These are phyloP conservation scores for Gonium pectorale DNA, from an alignment of 139 green algal species.

Conservation along the genomic window DNA sequence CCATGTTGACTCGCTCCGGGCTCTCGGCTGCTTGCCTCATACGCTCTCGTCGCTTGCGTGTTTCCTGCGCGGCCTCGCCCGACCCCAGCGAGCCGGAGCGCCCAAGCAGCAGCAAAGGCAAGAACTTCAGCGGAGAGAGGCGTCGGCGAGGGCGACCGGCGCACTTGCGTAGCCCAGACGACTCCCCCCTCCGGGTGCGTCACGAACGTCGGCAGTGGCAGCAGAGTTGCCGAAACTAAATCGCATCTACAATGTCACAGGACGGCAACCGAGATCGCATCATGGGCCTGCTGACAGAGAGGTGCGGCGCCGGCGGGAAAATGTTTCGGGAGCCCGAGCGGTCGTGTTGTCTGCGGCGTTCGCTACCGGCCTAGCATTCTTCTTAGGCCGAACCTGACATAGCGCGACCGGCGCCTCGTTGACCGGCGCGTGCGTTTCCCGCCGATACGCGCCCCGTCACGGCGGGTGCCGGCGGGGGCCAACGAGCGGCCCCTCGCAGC, in stretches of 20 bases:
- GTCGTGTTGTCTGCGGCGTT: background rate
- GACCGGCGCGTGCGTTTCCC: background rate
- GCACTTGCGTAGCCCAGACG: conserved; percentile 63
- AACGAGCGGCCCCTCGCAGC: too few species aligned
- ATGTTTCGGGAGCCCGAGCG: background rate
- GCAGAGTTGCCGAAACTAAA: background rate
- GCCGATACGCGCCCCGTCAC: background rate
- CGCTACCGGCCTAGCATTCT: background rate
- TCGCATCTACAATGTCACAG: background rate
- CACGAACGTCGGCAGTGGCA: background rate
- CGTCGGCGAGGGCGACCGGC: conserved; percentile 55
- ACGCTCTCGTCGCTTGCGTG: too few species aligned
- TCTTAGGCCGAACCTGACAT: background rate
- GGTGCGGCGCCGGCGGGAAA: conserved; percentile 50
- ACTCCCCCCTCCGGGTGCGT: conserved; percentile 75
- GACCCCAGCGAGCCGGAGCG: conserved; percentile 2
- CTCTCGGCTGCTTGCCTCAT: too few species aligned
- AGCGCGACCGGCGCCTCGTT: background rate
- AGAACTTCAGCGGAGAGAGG: conserved; percentile 43
- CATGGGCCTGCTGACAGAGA: conserved; percentile 84
- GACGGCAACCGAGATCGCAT: conserved; percentile 87
- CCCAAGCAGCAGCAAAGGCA: conserved; percentile 49
- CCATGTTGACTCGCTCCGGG: too few species aligned
- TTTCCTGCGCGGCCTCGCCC: conserved; percentile 1
- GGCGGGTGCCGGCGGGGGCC: background rate